These are phyloP conservation scores for Arthrobotrys entomopaga DNA, from an alignment of 2,329 filamentous ascomycete species.

Conservation along the genomic window DNA sequence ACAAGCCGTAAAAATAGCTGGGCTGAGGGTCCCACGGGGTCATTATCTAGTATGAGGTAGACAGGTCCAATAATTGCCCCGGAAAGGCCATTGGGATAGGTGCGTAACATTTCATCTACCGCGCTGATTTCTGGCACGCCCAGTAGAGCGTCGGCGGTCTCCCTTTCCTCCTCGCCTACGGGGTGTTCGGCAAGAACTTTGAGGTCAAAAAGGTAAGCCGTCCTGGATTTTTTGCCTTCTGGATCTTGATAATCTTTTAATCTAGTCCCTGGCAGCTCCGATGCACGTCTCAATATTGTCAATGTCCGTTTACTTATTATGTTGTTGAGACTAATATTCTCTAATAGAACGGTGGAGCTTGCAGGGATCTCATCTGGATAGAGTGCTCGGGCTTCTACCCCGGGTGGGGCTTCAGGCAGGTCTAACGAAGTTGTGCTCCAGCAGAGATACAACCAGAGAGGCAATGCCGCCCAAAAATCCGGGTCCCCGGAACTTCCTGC, in stretches of 20 bases:
- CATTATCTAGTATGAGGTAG: conserved; percentile 10
- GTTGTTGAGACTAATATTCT: conserved; percentile 10
- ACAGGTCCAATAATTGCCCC: conserved; percentile 4
- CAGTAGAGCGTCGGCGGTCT: conserved; percentile 6
- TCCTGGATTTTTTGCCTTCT: conserved; percentile 3
- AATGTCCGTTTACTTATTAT: neutral
- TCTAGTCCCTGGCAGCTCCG: conserved; percentile 7
- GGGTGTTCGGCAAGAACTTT: neutral
- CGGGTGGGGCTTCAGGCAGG: too few species aligned
- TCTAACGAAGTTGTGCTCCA: too few species aligned
- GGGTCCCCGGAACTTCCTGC: too few species aligned
- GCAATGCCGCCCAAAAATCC: too few species aligned
- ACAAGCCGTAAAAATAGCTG: conserved; percentile 15
- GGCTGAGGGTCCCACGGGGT: conserved; percentile 1
- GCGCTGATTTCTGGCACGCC: neutral
- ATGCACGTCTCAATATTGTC: neutral
- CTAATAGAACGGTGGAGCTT: neutral
- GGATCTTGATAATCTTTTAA: conserved; percentile 11
- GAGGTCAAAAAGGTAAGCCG: conserved; percentile 20
- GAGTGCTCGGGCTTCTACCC: too few species aligned
- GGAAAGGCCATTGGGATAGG: neutral
- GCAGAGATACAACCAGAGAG: too few species aligned
- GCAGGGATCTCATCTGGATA: neutral
- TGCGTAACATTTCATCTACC: conserved; percentile 1
- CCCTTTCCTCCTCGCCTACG: neutral